Base-by-base conservation (phyloP, 2,329 filamentous ascomycete genomes). In the Pezicula neosporulosa region DNA sequence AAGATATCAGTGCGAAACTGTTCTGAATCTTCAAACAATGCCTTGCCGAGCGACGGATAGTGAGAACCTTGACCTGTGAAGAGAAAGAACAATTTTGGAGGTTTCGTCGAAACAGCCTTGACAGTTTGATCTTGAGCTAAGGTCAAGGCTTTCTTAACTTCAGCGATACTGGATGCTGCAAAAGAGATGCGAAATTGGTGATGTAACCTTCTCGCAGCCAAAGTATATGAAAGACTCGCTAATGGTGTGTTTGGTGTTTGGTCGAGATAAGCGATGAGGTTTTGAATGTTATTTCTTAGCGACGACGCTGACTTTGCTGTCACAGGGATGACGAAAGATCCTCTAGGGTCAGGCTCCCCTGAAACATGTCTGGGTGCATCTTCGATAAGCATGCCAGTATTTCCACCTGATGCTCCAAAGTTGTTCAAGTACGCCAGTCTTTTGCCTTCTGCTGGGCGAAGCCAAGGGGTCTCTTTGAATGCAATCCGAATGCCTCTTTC, bases 141-240 rank as follows among this genome's bases (percentile, higher is more conserved):
- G 24, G 24, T 24, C 24, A 24, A 24, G 24, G 24, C 24, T 24
- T 59, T 53, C 3, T 45, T 45, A 6, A 56, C 5, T 10, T 53
- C 27, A 10, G 7, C 28, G 13, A 75, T 51, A 47, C 68, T 67
- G 3, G 65, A 63, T 0, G 70, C 74, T 2, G 70, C 63, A 41
- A 78, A 71, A 42, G 72, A 76, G 62, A 80, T 70, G 12, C 80
- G 74, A 69, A 77, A 77, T 58, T 74, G 70, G 64, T 83, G 77
- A 57, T 85, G 83, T 7, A 79, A 75, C 44, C 78, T 77, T 15
- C 84, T 77, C 6, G 56, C 55, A 15, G 55, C 57, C 1, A 53
- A 55, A 5, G 59, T 54, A 37, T 61, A 61, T 12, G 59, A 52
- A 13, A 61, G 39, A 24, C 55, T 44, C 3, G 49, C 43, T 15